A percentile compares a stretch with the other conserved stretches of the same genome.
Conservation (phyloP, 1,139 yeast species). For the Suhomyces choctaworum region DNA sequence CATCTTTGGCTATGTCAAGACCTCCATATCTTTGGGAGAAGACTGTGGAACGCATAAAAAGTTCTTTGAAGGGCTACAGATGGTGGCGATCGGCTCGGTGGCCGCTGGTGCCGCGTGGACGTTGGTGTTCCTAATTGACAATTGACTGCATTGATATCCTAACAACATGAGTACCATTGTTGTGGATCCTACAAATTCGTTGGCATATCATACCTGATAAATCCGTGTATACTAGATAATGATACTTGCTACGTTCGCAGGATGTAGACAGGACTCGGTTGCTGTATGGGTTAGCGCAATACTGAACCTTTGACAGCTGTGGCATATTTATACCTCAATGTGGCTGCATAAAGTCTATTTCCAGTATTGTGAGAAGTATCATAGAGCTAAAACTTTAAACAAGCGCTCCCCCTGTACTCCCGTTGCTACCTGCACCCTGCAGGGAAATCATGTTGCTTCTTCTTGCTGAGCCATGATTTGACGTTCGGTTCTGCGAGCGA, state of each 20-base stretch:
- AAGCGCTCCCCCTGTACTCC: too few relatives aligned
- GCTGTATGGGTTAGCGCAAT: too few relatives aligned
- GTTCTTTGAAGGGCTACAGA: slow-evolving; percentile 78
- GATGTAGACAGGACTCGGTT: not conserved
- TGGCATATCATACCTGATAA: not conserved
- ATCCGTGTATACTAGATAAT: slow-evolving; percentile 4
- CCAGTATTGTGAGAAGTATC: too few relatives aligned
- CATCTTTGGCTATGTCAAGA: slow-evolving; percentile 83
- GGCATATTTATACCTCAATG: too few relatives aligned
- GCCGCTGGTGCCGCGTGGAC: slow-evolving; percentile 99
- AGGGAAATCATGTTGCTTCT: too few relatives aligned
- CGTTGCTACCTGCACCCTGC: too few relatives aligned
- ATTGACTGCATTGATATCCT: slow-evolving; percentile 8
- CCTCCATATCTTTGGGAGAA: slow-evolving; percentile 79
- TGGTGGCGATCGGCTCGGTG: slow-evolving; percentile 88
- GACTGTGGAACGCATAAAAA: slow-evolving; percentile 65
- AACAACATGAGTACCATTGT: slow-evolving; percentile 8
- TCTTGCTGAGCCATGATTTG: too few relatives aligned
- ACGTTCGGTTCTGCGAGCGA: too few relatives aligned
- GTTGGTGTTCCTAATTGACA: slow-evolving; percentile 75
- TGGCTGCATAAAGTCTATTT: too few relatives aligned
- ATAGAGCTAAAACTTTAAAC: too few relatives aligned
- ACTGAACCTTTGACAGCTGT: too few relatives aligned
- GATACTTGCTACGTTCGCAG: not conserved
- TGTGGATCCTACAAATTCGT: slow-evolving; percentile 2